Evolutionary conservation across 2,329 filamentous ascomycete genomes (phyloP), one percentile per base, ranked within the genome.

Genomic region (Alternaria ethzedia): DNA sequence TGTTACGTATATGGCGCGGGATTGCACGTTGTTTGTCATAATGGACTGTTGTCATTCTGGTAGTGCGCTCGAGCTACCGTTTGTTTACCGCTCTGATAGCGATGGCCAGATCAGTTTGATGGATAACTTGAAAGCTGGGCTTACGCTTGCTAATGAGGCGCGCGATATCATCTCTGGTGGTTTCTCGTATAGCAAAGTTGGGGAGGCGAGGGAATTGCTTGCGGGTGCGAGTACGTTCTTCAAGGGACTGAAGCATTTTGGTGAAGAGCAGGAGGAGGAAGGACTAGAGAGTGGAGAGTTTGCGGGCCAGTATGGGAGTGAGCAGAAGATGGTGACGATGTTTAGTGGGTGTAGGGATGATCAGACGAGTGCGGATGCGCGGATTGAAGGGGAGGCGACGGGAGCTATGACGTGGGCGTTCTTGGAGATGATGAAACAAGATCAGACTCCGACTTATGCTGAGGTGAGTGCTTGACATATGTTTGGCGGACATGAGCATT

Each of bases 41-140:
- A 85, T 89, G 69, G 87, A 89, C 72, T 89, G 87, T 75, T 89
- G 87, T 70, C 87, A 89, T 74, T 87, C 85, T 3, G 87, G 87
- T 28, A 87, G 86, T 1, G 87, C 86, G 0, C 81, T 87, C 44
- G 87, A 89, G 62, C 76, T 89, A 2, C 87, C 87, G 0, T 89
- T 81, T 63, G 84, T 89, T 20, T 89, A 86, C 72, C 85, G 86
- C 23, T 82, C 82, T 4, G 86, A 89, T 67, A 82, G 82, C 25
- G 84, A 88, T 11, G 87, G 87, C 44, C 86, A 87, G 60, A 81
- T 89, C 59, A 85, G 81, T 63, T 70, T 88, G 21, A 79, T 89
- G 59, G 84, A 88, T 73, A 87, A 87, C 50, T 68, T 89, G 30
- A 82, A 85, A 64, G 77, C 83, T 43, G 87, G 87, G 1, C 76